These are phyloP conservation scores for Daldinia sp. DNA, from an alignment of 2,329 filamentous ascomycete species.

Conservation along the genomic window DNA sequence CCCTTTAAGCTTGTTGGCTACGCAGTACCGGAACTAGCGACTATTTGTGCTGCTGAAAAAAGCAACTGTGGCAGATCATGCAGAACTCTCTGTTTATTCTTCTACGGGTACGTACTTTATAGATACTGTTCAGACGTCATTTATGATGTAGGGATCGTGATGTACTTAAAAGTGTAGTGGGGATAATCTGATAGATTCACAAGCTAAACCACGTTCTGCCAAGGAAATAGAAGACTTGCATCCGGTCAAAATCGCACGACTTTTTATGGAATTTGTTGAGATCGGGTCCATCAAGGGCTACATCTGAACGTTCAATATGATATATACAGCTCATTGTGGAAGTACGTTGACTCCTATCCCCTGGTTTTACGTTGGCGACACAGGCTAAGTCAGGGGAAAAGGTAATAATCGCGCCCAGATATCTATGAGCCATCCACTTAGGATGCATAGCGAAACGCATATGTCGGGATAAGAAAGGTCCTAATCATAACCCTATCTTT, in stretches of 20 bases:
- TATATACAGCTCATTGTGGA: background rate
- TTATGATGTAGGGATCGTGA: slow-evolving; percentile 33
- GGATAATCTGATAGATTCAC: slow-evolving; percentile 24
- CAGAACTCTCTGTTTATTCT: slow-evolving; percentile 7
- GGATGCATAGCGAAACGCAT: slow-evolving; percentile 8
- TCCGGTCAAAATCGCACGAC: slow-evolving; percentile 26
- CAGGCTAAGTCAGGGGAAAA: background rate
- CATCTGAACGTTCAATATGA: slow-evolving; percentile 15
- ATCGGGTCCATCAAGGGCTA: slow-evolving; percentile 15
- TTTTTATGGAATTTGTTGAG: slow-evolving; percentile 27
- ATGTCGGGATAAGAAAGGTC: slow-evolving; percentile 13
- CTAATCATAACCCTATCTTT: slow-evolving; percentile 6
- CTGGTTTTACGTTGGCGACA: background rate
- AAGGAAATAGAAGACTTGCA: slow-evolving; percentile 29
- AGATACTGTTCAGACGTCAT: slow-evolving; percentile 32
- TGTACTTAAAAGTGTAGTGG: slow-evolving; percentile 13
- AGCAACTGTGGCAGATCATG: slow-evolving; percentile 5
- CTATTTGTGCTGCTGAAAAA: slow-evolving; percentile 14
- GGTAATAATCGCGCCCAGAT: background rate
- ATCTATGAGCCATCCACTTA: slow-evolving; percentile 18
- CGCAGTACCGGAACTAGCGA: slow-evolving; percentile 21
- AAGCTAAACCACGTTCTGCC: slow-evolving; percentile 32
- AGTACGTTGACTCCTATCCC: background rate
- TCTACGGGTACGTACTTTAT: background rate
- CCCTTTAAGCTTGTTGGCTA: slow-evolving; percentile 13